These are phyloP conservation scores for Pseudozyma sp. DNA, from an alignment of 1,284 basidiomycete genomes.

Conservation along the genomic window DNA sequence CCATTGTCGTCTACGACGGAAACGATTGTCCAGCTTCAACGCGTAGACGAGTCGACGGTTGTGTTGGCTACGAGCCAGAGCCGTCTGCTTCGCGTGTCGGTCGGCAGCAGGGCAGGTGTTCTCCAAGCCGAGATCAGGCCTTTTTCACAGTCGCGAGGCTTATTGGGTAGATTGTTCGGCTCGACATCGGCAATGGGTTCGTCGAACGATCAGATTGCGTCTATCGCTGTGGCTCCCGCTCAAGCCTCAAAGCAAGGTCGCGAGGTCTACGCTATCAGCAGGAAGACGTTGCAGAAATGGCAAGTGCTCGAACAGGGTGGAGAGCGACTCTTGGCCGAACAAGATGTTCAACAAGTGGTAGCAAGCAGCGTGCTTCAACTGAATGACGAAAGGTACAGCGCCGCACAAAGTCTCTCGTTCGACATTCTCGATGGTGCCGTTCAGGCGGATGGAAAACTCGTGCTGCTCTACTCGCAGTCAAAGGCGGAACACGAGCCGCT, in stretches of 20 bases:
- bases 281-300: conserved; percentile 63
- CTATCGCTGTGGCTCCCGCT: conserved; percentile 50
- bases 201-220: conserved; percentile 41
- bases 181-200: conserved; percentile 38
- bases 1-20: conserved; percentile 39
- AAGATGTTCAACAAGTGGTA: conserved; percentile 62
- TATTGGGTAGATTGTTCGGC: conserved; percentile 62
- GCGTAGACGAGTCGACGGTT: conserved; percentile 43
- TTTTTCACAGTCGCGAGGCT: conserved; percentile 57
- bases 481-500: conserved; percentile 31
- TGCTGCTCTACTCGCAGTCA: conserved; percentile 53
- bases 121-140: conserved; percentile 49
- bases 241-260: conserved; percentile 31
- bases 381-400: conserved; percentile 50
- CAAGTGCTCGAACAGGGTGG: conserved; percentile 55
- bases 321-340: conserved; percentile 60
- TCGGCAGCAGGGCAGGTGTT: conserved; percentile 50
- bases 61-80: conserved; percentile 55
- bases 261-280: conserved; percentile 58
- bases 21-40: conserved; percentile 40
- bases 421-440: conserved; percentile 45
- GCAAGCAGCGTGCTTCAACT: conserved; percentile 49
- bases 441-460: conserved; percentile 33
- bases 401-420: conserved; percentile 42
- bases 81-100: conserved; percentile 43